Conservation (phyloP, 345 rosid genomes). For the Arabidopsis thaliana region DNA sequence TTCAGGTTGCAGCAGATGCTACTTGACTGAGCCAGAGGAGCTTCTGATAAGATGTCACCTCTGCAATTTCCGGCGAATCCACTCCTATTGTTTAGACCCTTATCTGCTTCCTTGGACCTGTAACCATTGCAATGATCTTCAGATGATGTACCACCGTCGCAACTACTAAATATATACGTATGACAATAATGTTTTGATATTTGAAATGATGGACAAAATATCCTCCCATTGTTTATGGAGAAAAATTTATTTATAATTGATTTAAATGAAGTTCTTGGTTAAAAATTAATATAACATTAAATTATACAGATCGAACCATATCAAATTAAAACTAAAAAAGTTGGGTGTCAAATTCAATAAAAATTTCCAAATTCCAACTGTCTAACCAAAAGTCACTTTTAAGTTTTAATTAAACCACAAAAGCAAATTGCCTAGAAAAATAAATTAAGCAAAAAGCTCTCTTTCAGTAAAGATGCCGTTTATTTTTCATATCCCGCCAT, state of each 20-base stretch:
- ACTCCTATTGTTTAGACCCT: slow-evolving; percentile 87
- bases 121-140: slow-evolving; percentile 78
- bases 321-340: neutral
- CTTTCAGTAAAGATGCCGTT: slow-evolving; percentile 8
- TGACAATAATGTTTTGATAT: neutral
- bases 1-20: slow-evolving; percentile 66
- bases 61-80: slow-evolving; percentile 67
- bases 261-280: too few species aligned
- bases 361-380: neutral
- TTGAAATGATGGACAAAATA: too few species aligned
- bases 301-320: neutral
- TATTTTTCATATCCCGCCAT: slow-evolving; percentile 28
- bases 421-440: neutral
- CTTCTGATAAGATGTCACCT: slow-evolving; percentile 70
- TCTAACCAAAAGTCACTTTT: neutral
- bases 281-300: too few species aligned
- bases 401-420: neutral
- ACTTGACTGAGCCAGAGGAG: slow-evolving; percentile 72
- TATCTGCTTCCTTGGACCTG: slow-evolving; percentile 84
- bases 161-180: slow-evolving; percentile 27
- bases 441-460: neutral
- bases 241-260: too few species aligned
- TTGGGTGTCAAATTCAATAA: neutral
- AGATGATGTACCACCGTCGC: slow-evolving; percentile 54
- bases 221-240: too few species aligned